These are phyloP conservation scores for Echria macrotheca DNA, from an alignment of 495 filamentous ascomycete genomes.

Conservation along the genomic window DNA sequence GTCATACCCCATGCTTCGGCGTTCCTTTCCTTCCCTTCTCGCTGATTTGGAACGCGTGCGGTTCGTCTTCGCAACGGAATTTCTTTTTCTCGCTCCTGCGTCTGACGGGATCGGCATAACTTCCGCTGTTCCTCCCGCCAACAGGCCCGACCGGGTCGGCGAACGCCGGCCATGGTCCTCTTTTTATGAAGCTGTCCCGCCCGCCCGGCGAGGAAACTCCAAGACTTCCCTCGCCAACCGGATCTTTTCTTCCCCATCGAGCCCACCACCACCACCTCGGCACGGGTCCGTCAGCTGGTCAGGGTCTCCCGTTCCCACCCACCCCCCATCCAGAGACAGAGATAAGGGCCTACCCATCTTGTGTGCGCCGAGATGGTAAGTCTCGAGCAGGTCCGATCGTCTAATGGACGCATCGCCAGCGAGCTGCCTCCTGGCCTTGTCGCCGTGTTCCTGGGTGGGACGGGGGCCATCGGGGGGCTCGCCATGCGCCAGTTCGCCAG, in stretches of 20 bases:
- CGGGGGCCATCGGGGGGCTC: slow-evolving; percentile 57
- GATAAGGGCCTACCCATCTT: not conserved
- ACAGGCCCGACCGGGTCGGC: not conserved
- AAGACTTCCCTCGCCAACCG: not conserved
- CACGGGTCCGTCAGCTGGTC: not conserved
- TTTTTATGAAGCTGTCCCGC: not conserved
- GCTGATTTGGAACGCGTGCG: too few relatives aligned
- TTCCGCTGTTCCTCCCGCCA: not conserved
- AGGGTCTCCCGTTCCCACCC: not conserved
- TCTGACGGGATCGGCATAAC: not conserved
- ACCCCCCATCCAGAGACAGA: not conserved
- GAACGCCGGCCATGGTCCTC: not conserved
- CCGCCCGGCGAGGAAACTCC: not conserved
- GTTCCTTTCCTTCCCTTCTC: too few relatives aligned
- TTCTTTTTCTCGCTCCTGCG: not conserved
- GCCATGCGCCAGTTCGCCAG: slow-evolving; percentile 53
- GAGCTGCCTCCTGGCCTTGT: slow-evolving; percentile 38
- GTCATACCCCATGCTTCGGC: too few relatives aligned
- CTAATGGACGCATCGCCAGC: slow-evolving; percentile 34
- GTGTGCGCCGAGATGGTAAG: slow-evolving; percentile 28
- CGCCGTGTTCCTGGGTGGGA: slow-evolving; percentile 60
- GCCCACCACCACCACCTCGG: too few relatives aligned
- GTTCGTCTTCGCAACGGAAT: too few relatives aligned
- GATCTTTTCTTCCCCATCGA: not conserved
- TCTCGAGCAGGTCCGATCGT: slow-evolving; percentile 30